Percentiles rank a stretch among this genome's conserved stretches.
phyloP scores from a whole-genome alignment of 83 land plant species.

The Thuja plicata region DNA sequence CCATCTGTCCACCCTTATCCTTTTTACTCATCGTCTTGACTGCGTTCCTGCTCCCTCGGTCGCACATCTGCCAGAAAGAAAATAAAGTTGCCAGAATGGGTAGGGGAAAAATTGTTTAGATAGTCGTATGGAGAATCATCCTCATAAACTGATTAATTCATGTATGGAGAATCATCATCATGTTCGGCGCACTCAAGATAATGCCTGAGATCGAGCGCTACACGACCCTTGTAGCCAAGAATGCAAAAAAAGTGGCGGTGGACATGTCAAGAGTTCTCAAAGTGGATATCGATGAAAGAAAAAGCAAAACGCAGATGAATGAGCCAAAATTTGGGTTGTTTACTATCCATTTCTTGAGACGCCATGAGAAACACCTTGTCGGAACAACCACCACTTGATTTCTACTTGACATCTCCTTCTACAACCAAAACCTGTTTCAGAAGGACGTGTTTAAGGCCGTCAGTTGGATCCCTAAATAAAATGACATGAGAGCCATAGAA shows the following conservation, averaged over 20 bases:
- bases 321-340: neutral
- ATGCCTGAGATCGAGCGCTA: slow-evolving; percentile 12
- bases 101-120: no score
- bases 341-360: neutral
- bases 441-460: slow-evolving; percentile 17
- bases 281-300: neutral
- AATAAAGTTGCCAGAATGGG: no score
- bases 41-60: no score
- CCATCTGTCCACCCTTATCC: no score
- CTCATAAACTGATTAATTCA: no score
- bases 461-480: slow-evolving; percentile 7
- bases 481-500: slow-evolving; percentile 8
- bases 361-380: slow-evolving; percentile 19
- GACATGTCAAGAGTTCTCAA: slow-evolving; percentile 13
- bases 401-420: no score
- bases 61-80: no score
- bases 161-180: slow-evolving; percentile 12
- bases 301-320: neutral
- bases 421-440: slow-evolving; percentile 20
- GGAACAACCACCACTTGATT: slow-evolving; percentile 21
- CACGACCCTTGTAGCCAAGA: slow-evolving; percentile 6
- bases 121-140: no score
- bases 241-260: neutral
- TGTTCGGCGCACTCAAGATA: slow-evolving; percentile 4
- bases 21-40: no score